Conservation (phyloP, 805 yeast species). For the Tetrapisispora nanseiensis region DNA sequence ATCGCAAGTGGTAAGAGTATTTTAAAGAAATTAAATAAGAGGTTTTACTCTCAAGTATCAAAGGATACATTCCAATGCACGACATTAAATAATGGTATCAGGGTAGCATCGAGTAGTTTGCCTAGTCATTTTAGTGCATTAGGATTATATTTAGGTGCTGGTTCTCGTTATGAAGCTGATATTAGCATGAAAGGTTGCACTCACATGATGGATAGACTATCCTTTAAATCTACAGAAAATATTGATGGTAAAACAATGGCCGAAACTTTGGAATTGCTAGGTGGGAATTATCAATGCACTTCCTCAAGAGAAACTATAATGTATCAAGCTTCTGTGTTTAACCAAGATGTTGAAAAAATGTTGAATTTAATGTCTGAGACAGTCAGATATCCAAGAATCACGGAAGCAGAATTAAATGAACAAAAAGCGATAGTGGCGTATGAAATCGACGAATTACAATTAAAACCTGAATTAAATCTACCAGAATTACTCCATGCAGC, state of each 20-base stretch:
- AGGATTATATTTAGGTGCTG: slow-evolving; percentile 85
- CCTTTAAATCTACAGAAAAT: slow-evolving; percentile 62
- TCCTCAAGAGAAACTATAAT: slow-evolving; percentile 85
- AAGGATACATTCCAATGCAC: slow-evolving; percentile 13
- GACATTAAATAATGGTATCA: slow-evolving; percentile 62
- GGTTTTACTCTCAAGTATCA: slow-evolving; percentile 17
- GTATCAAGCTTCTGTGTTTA: slow-evolving; percentile 92
- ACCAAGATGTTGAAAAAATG: slow-evolving; percentile 73
- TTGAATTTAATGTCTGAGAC: slow-evolving; percentile 68
- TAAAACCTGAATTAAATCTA: slow-evolving; percentile 71
- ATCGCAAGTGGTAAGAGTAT: background rate
- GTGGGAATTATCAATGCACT: slow-evolving; percentile 91
- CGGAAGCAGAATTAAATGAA: slow-evolving; percentile 62
- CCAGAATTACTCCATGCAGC: slow-evolving; percentile 87
- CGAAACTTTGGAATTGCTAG: slow-evolving; percentile 63
- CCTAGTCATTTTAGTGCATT: slow-evolving; percentile 89
- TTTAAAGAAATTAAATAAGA: background rate
- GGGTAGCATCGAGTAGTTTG: slow-evolving; percentile 72
- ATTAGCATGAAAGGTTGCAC: slow-evolving; percentile 54
- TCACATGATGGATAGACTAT: slow-evolving; percentile 76
- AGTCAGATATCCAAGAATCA: slow-evolving; percentile 56
- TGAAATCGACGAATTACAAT: slow-evolving; percentile 74
- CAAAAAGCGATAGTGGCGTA: slow-evolving; percentile 65
- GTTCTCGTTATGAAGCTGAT: slow-evolving; percentile 70
- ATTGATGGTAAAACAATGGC: slow-evolving; percentile 60